Evolutionary conservation across 768 basidiomycete species (phyloP).

Genomic region (Tremella fuciformis): DNA sequence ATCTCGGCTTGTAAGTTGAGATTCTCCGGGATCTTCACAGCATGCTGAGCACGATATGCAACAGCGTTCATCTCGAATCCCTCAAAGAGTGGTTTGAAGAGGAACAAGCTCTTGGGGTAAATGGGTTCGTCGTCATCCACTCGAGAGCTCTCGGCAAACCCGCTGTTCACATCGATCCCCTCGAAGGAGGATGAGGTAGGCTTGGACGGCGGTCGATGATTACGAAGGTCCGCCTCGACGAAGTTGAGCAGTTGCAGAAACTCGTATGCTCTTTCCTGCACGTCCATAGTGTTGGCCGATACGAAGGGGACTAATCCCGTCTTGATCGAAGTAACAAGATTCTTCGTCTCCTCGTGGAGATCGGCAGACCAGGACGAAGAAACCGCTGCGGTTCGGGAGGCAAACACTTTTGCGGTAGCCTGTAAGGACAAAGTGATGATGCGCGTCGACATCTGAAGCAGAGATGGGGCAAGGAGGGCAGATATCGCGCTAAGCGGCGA

Average conservation of each 20-base stretch:
- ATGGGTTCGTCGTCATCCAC: constrained; percentile 54
- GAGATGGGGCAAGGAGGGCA: constrained; percentile 56
- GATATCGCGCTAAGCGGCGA: constrained; percentile 57
- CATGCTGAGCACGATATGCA: constrained; percentile 71
- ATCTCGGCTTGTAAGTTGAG: constrained; percentile 84
- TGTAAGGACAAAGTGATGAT: constrained; percentile 77
- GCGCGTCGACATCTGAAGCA: constrained; percentile 59
- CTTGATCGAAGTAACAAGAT: constrained; percentile 63
- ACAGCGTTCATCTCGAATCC: constrained; percentile 82
- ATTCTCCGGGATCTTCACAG: constrained; percentile 76
- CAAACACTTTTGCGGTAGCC: constrained; percentile 80
- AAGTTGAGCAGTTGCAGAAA: constrained; percentile 38
- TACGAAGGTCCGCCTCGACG: constrained; percentile 37
- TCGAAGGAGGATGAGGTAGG: neutral
- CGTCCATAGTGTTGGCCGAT: constrained; percentile 70
- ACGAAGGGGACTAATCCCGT: constrained; percentile 62
- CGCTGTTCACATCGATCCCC: constrained; percentile 22
- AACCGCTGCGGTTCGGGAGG: constrained; percentile 72
- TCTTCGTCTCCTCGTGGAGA: constrained; percentile 63
- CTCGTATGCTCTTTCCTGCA: constrained; percentile 69
- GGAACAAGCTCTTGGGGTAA: constrained; percentile 85
- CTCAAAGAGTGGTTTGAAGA: constrained; percentile 75
- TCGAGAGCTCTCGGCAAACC: constrained; percentile 53
- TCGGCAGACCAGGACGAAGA: constrained; percentile 76
- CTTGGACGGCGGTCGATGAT: constrained; percentile 26